A percentile compares a stretch with the other conserved stretches of the same genome.
Conservation (phyloP, 345 rosid species). For the Dovyalis caffra region DNA sequence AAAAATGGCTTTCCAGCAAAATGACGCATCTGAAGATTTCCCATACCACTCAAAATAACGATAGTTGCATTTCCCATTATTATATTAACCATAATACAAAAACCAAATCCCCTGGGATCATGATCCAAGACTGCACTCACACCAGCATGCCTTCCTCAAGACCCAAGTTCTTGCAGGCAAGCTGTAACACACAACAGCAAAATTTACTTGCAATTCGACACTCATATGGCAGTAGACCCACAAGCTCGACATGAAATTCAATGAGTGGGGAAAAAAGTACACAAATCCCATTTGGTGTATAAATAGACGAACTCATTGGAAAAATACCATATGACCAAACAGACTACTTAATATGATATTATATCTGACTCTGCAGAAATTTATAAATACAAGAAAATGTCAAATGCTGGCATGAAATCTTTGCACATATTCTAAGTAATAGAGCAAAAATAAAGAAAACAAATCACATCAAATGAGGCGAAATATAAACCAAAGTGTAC, state of each 20-base stretch:
- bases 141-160: slow-evolving; percentile 60
- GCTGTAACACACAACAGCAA: slow-evolving; percentile 37
- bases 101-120: slow-evolving; percentile 35
- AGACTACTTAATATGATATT: not conserved
- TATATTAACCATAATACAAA: slow-evolving; percentile 23
- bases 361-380: not conserved
- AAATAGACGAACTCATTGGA: slow-evolving; percentile 10
- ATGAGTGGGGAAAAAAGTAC: slow-evolving; percentile 1
- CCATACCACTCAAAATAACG: slow-evolving; percentile 9
- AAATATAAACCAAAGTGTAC: not conserved
- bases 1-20: slow-evolving; percentile 20
- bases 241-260: slow-evolving; percentile 27
- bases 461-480: not conserved
- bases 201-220: slow-evolving; percentile 29
- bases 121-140: slow-evolving; percentile 44
- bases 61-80: slow-evolving; percentile 28
- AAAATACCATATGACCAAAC: not conserved
- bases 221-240: slow-evolving; percentile 32
- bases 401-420: not conserved
- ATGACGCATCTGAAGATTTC: slow-evolving; percentile 15
- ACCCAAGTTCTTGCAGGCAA: slow-evolving; percentile 77
- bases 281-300: slow-evolving; percentile 9
- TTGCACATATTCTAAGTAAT: not conserved
- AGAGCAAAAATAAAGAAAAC: too few species aligned
- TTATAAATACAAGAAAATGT: not conserved